Evolutionary conservation across 345 rosid genomes (phyloP), one percentile per base, ranked within the genome.

Genomic region (Populus nigra): DNA sequence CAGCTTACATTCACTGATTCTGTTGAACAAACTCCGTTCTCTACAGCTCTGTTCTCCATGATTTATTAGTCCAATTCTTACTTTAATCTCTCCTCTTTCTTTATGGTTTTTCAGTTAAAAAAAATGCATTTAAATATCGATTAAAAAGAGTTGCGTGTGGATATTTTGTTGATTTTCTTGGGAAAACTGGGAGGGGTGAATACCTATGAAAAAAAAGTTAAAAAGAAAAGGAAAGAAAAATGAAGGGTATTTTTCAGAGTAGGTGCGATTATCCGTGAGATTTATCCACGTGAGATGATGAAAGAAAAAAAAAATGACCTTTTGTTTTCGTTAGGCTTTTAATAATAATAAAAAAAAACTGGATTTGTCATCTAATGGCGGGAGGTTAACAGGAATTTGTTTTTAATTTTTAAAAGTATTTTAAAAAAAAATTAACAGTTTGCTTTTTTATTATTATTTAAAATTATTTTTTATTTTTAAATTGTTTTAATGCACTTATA

Each of bases 1-100:
- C 89, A 69, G 80, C 97, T 90, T 23, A 93, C 98, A 69, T 89
- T 84, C 3, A 77, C 82, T 22, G 91, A 91, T 50, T 92, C 94
- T 55, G 89, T 65, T 7, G 96, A 85, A 83, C 93, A 91, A 43
- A 94, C 88, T 22, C 89, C 90, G 83, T 87, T 78, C 41, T 78
- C 83, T 88, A n/a, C 0, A 33, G 50, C 5, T 10, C 3, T 2
- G 55, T 69, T 38, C 13, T 47, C 35, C 35, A n/a, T 69, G 33
- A 35, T 65, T 16, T 35, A 35, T 27, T 23, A 27, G 11, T 23
- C 65, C 65, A 4, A 23, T 59, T 59, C 65, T 59, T 59, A 23
- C 5, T 59, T n/a, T 59, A 9, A n/a, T 59, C 29, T 59, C 29
- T 59, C 15, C 59, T 20, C 59, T 20, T 53, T 53, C 59, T 53